Evolutionary conservation across 2,329 filamentous ascomycete genomes (phyloP).

Genomic region (Domatiomyces catenatus): DNA sequence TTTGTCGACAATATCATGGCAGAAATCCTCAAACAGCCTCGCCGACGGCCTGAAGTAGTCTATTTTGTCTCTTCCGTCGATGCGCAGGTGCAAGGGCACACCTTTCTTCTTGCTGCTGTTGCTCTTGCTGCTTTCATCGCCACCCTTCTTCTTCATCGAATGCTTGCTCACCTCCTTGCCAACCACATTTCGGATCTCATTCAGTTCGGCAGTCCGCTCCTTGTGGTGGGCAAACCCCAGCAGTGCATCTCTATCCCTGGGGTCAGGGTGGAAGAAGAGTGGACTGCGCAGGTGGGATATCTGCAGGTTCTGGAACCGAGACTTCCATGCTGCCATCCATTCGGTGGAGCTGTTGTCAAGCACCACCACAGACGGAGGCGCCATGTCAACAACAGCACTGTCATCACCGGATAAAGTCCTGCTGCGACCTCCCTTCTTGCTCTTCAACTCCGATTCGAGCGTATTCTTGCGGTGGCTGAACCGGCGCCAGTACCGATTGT

Average conservation of each 20-base stretch:
- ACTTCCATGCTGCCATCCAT: slow-evolving; percentile 60
- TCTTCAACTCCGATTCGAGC: slow-evolving; percentile 7
- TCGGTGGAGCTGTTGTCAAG: slow-evolving; percentile 47
- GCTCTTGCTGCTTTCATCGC: background rate
- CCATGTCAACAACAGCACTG: slow-evolving; percentile 7
- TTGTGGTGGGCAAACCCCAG: slow-evolving; percentile 51
- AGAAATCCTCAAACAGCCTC: slow-evolving; percentile 47
- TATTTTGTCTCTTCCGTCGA: slow-evolving; percentile 52
- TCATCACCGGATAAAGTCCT: background rate
- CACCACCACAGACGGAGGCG: slow-evolving; percentile 39
- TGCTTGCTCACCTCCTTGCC: slow-evolving; percentile 72
- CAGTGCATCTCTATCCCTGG: slow-evolving; percentile 57
- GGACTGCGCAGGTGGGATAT: slow-evolving; percentile 61
- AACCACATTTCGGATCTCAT: slow-evolving; percentile 58
- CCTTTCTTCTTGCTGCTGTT: slow-evolving; percentile 24
- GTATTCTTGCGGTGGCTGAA: slow-evolving; percentile 8
- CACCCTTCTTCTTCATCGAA: slow-evolving; percentile 48
- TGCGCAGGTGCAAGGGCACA: slow-evolving; percentile 27
- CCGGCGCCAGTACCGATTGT: slow-evolving; percentile 47
- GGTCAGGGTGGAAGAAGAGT: slow-evolving; percentile 73
- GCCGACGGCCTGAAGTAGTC: slow-evolving; percentile 55
- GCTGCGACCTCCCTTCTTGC: background rate
- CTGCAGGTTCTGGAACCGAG: slow-evolving; percentile 50
- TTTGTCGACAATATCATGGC: slow-evolving; percentile 39
- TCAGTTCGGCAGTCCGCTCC: slow-evolving; percentile 46